Conservation (phyloP, 2,329 filamentous ascomycete genomes). For the Didymella lethalis region DNA sequence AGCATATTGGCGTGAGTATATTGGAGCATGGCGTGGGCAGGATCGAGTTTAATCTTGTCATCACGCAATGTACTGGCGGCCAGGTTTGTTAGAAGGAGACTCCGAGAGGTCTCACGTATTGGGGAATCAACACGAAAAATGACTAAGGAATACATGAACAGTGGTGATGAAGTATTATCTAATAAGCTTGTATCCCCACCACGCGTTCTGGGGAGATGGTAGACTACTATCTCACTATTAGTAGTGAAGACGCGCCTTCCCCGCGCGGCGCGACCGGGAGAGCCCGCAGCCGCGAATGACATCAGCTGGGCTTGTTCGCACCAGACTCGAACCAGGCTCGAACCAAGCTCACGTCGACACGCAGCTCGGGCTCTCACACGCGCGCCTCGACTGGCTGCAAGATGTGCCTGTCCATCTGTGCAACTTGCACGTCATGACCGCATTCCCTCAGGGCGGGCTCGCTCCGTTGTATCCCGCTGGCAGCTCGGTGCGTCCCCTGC, state of each 20-base stretch:
- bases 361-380: not conserved
- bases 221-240: no score
- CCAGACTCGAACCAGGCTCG: not conserved
- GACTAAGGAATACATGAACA: no score
- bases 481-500: slow-evolving; percentile 8
- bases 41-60: no score
- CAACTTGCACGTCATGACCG: slow-evolving; percentile 7
- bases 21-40: not conserved
- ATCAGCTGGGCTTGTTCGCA: slow-evolving; percentile 6
- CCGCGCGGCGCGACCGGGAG: not conserved
- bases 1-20: not conserved
- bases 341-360: not conserved
- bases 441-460: slow-evolving; percentile 2
- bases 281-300: slow-evolving; percentile 6
- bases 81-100: no score
- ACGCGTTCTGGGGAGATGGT: not conserved
- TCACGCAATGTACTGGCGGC: not conserved
- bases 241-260: not conserved
- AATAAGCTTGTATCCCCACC: no score
- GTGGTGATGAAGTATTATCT: no score
- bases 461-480: not conserved
- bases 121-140: not conserved
- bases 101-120: not conserved
- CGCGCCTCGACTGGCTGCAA: not conserved
- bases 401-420: slow-evolving; percentile 5